Percentiles rank a stretch among this genome's conserved stretches.
phyloP scores from a whole-genome alignment of 2,329 filamentous ascomycete species.

The Colletotrichum lentis region DNA sequence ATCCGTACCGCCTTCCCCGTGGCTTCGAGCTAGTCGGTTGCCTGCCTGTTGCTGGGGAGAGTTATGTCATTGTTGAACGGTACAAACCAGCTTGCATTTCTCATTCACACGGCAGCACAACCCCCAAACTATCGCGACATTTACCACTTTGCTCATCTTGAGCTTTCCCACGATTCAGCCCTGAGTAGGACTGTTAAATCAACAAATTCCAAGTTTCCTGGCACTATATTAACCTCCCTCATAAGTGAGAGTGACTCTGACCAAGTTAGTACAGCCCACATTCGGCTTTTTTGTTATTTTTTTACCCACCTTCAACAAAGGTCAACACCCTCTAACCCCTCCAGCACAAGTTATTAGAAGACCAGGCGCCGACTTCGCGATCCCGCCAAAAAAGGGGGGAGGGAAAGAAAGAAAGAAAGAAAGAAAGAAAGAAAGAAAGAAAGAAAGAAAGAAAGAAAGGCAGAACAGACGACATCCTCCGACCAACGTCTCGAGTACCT shows the following conservation, averaged over 20 bases:
- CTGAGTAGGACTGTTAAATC: background rate
- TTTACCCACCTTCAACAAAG: background rate
- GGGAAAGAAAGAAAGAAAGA: too few species aligned
- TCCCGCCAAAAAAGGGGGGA: constrained; percentile 42
- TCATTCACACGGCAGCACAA: constrained; percentile 2
- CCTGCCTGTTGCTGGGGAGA: constrained; percentile 31
- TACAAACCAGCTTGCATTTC: constrained; percentile 9
- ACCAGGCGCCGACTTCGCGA: constrained; percentile 45
- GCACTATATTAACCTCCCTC: background rate
- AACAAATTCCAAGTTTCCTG: background rate
- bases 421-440: too few species aligned
- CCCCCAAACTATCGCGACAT: background rate
- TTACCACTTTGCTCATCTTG: background rate
- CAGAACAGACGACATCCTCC: constrained; percentile 42
- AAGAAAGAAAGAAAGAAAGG: too few species aligned
- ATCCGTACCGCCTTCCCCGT: too few species aligned
- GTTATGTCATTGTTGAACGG: constrained; percentile 34
- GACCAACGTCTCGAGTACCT: constrained; percentile 40
- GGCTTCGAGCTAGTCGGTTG: constrained; percentile 16
- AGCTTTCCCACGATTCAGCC: background rate
- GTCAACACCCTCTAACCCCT: constrained; percentile 21
- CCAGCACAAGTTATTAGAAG: constrained; percentile 40
- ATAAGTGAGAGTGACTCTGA: background rate
- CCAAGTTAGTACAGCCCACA: constrained; percentile 28
- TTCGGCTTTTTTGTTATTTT: constrained; percentile 13